phyloP scores from a whole-genome alignment of 1,284 basidiomycete species.

The Ceraceosorus bombacis region DNA sequence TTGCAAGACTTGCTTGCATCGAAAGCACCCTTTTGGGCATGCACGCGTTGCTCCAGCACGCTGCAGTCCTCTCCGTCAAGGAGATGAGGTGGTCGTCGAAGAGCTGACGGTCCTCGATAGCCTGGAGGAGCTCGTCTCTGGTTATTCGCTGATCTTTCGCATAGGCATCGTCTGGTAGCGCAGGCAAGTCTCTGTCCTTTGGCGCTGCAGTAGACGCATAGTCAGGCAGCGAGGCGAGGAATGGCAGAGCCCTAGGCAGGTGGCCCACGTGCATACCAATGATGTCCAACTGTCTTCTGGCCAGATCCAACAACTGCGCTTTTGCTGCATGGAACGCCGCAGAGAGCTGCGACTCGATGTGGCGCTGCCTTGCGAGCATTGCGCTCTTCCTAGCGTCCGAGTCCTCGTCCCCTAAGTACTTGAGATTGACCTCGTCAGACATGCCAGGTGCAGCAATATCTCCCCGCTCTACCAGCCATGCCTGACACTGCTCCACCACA shows the following conservation, averaged over 20 bases:
- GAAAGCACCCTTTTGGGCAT: conserved; percentile 75
- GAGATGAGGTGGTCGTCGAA: conserved; percentile 39
- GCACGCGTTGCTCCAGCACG: conserved; percentile 67
- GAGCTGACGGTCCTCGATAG: conserved; percentile 53
- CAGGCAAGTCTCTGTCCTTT: conserved; percentile 18
- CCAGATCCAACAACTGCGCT: conserved; percentile 73
- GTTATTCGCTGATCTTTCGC: conserved; percentile 50
- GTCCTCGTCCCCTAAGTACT: not conserved
- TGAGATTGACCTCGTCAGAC: conserved; percentile 1
- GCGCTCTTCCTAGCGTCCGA: not conserved
- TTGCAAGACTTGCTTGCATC: conserved; percentile 73
- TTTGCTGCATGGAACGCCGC: conserved; percentile 52
- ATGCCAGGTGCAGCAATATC: conserved; percentile 10
- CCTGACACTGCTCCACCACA: conserved; percentile 73
- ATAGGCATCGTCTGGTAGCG: conserved; percentile 10
- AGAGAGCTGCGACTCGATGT: conserved; percentile 22
- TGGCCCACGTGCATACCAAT: conserved; percentile 67
- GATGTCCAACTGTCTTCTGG: conserved; percentile 67
- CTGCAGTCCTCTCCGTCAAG: conserved; percentile 70
- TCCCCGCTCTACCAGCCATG: conserved; percentile 55
- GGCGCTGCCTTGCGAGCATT: not conserved
- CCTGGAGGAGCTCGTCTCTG: conserved; percentile 60
- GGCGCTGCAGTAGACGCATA: not conserved
- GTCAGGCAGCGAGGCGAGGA: conserved; percentile 1
- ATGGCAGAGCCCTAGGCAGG: conserved; percentile 66